Evolutionary conservation across 139 green algal genomes (phyloP), one percentile per base, ranked within the genome.

Genomic region (Tetraselmis striata): DNA sequence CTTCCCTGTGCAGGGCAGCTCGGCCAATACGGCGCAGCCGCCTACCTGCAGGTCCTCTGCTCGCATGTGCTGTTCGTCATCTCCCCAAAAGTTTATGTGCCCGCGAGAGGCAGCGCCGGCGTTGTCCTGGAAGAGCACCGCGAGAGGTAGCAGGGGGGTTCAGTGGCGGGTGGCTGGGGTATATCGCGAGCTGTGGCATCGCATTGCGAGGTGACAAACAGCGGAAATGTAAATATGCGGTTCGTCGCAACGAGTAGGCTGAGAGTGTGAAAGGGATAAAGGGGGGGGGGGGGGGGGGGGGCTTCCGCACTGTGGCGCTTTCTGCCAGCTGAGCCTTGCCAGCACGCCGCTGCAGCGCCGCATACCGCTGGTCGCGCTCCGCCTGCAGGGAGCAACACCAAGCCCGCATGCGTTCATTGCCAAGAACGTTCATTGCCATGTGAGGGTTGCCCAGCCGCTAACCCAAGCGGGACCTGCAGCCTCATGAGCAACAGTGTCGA

Each of bases 311-410:
- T 18, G 5, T 67, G 45, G 45, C 5, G 45, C 11, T 18, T 67
- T 67, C 45, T 67, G 45, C 18, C 45, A 5, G 45, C n/a, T n/a
- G n/a, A n/a, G n/a, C n/a, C 77, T 77, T 27, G n/a, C 81, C 74
- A 0, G 90, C 89, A 0, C 90, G 85, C 74, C 87, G 28, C 77
- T 92, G 32, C 45, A 96, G 89, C 59, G 87, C 30, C 26, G 84
- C 32, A 2, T 85, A 86, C 0, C 93, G 82, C 45, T 83, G 85
- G 78, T 94, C 89, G 1, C 86, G 76, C 32, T 96, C 93, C 5
- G 89, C 91, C 80, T 91, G 81, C 31, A 58, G n/a, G n/a, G n/a
- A n/a, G n/a, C n/a, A 67, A 25, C 31, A 76, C 30, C 67, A 23
- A 23, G 2, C n/a, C 77, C 28, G 31, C 80, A 30, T 67, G 2